Conservation (phyloP, 768 basidiomycete genomes). For the Rossbeevera mucosa region DNA sequence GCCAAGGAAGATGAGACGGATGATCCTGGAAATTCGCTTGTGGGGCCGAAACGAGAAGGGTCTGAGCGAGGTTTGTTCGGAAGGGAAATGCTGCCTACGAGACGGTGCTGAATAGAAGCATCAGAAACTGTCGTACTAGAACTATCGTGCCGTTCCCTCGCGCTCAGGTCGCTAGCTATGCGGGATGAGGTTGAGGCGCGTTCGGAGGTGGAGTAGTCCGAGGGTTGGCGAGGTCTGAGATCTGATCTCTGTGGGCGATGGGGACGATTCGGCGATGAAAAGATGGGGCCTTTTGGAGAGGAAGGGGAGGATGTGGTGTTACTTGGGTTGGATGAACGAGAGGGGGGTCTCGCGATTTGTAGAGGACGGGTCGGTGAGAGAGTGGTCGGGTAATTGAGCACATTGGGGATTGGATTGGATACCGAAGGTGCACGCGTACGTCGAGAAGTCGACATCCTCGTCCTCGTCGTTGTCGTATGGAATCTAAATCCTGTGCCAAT, state of each 20-base stretch:
- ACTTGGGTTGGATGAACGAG: slow-evolving; percentile 51
- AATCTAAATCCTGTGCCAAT: slow-evolving; percentile 2
- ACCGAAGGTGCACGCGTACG: slow-evolving; percentile 45
- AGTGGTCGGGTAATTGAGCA: slow-evolving; percentile 34
- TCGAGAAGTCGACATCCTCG: slow-evolving; percentile 35
- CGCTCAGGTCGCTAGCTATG: slow-evolving; percentile 23
- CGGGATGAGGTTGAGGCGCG: slow-evolving; percentile 44
- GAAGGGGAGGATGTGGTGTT: slow-evolving; percentile 35
- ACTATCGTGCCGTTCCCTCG: slow-evolving; percentile 45
- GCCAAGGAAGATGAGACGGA: slow-evolving; percentile 32
- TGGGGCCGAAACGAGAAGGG: slow-evolving; percentile 8
- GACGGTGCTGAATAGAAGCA: slow-evolving; percentile 31
- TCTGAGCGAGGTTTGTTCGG: slow-evolving; percentile 17
- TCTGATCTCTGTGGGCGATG: slow-evolving; percentile 67
- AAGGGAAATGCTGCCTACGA: slow-evolving; percentile 24
- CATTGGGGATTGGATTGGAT: slow-evolving; percentile 33
- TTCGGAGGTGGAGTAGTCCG: slow-evolving; percentile 52
- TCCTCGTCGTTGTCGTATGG: slow-evolving; percentile 6
- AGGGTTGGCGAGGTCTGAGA: slow-evolving; percentile 47
- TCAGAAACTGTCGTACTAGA: slow-evolving; percentile 47
- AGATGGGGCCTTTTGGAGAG: slow-evolving; percentile 37
- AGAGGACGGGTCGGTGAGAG: slow-evolving; percentile 48
- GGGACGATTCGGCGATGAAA: slow-evolving; percentile 47
- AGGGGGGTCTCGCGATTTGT: slow-evolving; percentile 54
- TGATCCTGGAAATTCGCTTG: slow-evolving; percentile 14